Percentiles rank a stretch among this genome's conserved stretches.
phyloP scores from a whole-genome alignment of 2,329 filamentous ascomycete species.

The Cordyceps cicadae region DNA sequence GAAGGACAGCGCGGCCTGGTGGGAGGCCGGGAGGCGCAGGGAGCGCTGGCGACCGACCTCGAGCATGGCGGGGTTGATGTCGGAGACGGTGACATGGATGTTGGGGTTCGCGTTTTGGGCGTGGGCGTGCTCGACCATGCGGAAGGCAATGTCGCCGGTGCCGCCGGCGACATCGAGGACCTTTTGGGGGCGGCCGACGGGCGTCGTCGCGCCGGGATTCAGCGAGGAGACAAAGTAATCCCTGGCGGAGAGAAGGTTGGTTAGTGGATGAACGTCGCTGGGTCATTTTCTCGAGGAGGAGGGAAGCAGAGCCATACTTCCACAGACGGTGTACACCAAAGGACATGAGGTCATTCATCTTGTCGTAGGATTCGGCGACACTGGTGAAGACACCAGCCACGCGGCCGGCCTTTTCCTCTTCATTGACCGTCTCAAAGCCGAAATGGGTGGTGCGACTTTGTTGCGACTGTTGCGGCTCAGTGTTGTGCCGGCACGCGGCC shows the following conservation, averaged over 20 bases:
- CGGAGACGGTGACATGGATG: conserved; percentile 80
- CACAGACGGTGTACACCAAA: conserved; percentile 92
- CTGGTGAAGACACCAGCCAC: conserved; percentile 90
- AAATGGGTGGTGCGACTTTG: conserved; percentile 70
- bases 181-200: conserved; percentile 43
- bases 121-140: conserved; percentile 87
- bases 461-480: conserved; percentile 13
- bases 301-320: conserved; percentile 47
- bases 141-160: conserved; percentile 96
- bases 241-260: conserved; percentile 24
- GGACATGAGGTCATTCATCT: conserved; percentile 99
- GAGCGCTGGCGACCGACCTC: conserved; percentile 77
- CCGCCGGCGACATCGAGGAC: conserved; percentile 96
- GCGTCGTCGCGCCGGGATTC: conserved; percentile 62
- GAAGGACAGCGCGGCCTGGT: conserved; percentile 59
- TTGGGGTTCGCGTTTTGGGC: conserved; percentile 63
- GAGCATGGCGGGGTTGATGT: conserved; percentile 96
- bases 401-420: conserved; percentile 62
- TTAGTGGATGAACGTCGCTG: not conserved
- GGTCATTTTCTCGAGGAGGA: not conserved
- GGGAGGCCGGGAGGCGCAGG: conserved; percentile 43
- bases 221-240: conserved; percentile 90
- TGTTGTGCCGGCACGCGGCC: conserved; percentile 19
- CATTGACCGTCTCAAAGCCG: conserved; percentile 77
- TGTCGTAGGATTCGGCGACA: conserved; percentile 89